Conservation (phyloP, 306 rosid genomes). For the Sechiopsis laciniata region DNA sequence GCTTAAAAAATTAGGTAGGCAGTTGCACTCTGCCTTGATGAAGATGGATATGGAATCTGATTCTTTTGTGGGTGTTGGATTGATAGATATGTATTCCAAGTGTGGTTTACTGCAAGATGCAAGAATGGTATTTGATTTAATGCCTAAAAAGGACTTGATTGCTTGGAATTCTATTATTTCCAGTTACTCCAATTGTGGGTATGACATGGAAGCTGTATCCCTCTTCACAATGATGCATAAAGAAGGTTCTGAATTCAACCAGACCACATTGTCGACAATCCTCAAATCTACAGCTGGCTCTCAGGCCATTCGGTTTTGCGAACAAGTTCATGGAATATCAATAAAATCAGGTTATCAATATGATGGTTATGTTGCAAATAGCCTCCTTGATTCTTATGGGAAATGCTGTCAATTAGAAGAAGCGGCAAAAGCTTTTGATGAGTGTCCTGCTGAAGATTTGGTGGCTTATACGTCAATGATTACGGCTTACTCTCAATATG, state of each 20-base stretch:
- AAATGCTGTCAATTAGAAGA: slow-evolving; percentile 52
- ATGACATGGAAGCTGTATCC: slow-evolving; percentile 51
- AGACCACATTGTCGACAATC: slow-evolving; percentile 66
- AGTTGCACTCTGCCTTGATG: slow-evolving; percentile 59
- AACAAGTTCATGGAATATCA: slow-evolving; percentile 65
- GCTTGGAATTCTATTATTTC: slow-evolving; percentile 77
- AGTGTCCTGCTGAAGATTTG: slow-evolving; percentile 60
- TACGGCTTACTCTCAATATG: slow-evolving; percentile 73
- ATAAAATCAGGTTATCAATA: slow-evolving; percentile 63
- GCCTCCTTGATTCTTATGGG: slow-evolving; percentile 79
- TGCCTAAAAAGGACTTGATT: slow-evolving; percentile 53
- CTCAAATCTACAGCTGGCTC: slow-evolving; percentile 68
- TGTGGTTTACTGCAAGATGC: slow-evolving; percentile 63
- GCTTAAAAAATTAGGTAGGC: slow-evolving; percentile 58
- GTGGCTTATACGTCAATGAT: slow-evolving; percentile 90
- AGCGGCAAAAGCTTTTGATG: slow-evolving; percentile 61
- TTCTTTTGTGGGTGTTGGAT: slow-evolving; percentile 57
- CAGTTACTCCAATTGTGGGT: slow-evolving; percentile 54
- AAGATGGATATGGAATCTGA: slow-evolving; percentile 58
- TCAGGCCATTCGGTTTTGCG: slow-evolving; percentile 43
- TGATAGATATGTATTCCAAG: slow-evolving; percentile 77
- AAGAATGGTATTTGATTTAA: slow-evolving; percentile 48
- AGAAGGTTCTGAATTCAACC: slow-evolving; percentile 57
- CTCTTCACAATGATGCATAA: slow-evolving; percentile 46
- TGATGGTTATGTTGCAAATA: slow-evolving; percentile 61